phyloP scores from a whole-genome alignment of 2,329 filamentous ascomycete species.

The Trichophyton verrucosum region DNA sequence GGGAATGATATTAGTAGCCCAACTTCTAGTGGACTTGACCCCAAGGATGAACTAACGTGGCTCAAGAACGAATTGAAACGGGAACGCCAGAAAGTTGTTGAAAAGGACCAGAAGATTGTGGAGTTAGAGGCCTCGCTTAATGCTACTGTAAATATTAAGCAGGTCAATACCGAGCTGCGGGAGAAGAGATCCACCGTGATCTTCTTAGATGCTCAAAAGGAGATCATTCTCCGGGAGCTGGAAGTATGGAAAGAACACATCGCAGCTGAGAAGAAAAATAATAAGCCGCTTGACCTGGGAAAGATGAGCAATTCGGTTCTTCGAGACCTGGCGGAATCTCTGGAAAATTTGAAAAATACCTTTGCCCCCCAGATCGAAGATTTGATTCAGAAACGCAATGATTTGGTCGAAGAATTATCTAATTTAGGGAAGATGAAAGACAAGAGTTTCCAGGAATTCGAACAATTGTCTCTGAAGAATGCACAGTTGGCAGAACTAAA shows the following conservation, averaged over 20 bases:
- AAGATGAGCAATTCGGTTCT: constrained; percentile 53
- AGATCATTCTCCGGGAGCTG: constrained; percentile 87
- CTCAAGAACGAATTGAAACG: constrained; percentile 61
- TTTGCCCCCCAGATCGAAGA: constrained; percentile 65
- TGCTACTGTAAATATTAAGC: constrained; percentile 51
- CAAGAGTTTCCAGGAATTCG: constrained; percentile 87
- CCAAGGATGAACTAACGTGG: constrained; percentile 50
- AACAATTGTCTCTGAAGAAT: constrained; percentile 88
- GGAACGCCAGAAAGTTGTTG: constrained; percentile 72
- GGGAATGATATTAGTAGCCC: constrained; percentile 60
- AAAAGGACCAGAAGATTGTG: constrained; percentile 73
- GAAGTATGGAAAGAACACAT: constrained; percentile 83
- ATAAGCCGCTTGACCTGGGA: constrained; percentile 64
- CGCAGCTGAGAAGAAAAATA: constrained; percentile 70
- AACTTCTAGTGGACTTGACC: constrained; percentile 46
- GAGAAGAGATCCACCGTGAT: constrained; percentile 96
- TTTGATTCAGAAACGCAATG: constrained; percentile 75
- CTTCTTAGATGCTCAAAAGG: constrained; percentile 82
- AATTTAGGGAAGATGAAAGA: constrained; percentile 76
- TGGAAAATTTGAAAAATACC: constrained; percentile 65
- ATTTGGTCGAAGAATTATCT: constrained; percentile 72
- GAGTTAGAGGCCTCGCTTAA: constrained; percentile 56
- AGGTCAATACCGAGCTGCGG: constrained; percentile 71
- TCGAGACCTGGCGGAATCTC: constrained; percentile 49
- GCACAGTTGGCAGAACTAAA: constrained; percentile 89